These are phyloP conservation scores for Micractinium sp. DNA, from an alignment of 139 green algal genomes.

Conservation along the genomic window DNA sequence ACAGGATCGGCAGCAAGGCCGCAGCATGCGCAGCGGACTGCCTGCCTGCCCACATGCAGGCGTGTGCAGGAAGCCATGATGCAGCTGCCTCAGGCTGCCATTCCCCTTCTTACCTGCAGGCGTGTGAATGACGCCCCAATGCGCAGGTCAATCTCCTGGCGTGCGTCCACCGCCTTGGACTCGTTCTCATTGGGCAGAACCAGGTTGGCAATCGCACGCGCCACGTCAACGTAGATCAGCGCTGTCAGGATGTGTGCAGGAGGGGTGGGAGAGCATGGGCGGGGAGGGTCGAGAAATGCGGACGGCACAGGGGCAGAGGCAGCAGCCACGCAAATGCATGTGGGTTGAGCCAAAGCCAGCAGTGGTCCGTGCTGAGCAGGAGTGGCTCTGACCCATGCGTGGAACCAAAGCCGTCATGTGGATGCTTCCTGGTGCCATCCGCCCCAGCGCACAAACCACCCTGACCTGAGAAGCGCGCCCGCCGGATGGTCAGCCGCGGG, in stretches of 20 bases:
- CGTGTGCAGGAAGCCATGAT: neutral
- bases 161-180: conserved; percentile 89
- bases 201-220: conserved; percentile 66
- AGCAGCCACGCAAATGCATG: neutral
- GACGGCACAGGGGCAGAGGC: neutral
- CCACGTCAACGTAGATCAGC: conserved; percentile 75
- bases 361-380: no score
- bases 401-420: no score
- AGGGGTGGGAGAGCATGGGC: neutral
- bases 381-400: no score
- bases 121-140: conserved; percentile 96
- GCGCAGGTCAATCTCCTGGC: conserved; percentile 96
- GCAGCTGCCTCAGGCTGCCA: conserved; percentile 68
- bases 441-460: neutral
- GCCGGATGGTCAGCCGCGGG: conserved; percentile 68
- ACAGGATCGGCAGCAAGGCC: neutral
- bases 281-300: neutral
- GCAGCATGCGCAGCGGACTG: neutral
- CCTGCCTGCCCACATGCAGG: neutral
- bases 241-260: conserved; percentile 33
- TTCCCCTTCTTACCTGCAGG: conserved; percentile 75
- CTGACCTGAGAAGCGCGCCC: conserved; percentile 88
- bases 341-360: no score
- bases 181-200: conserved; percentile 79
- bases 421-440: no score